Percentiles rank a stretch among this genome's conserved stretches.
Conservation (phyloP, 2,329 filamentous ascomycete species). For the Calonectria hongkongensis region DNA sequence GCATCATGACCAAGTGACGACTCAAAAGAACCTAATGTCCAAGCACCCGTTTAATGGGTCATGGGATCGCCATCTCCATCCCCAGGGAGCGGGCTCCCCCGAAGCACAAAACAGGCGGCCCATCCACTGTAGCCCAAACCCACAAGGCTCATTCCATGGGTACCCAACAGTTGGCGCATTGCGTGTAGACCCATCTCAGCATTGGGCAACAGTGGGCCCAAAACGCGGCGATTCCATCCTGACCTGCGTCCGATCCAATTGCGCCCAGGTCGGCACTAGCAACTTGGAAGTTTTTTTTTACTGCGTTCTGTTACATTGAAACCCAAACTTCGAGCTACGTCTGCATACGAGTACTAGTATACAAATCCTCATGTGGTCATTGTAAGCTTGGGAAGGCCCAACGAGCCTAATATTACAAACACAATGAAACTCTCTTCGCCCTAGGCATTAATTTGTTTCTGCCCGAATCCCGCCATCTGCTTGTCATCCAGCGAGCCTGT, state of each 20-base stretch:
- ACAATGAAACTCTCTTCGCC: constrained; percentile 20
- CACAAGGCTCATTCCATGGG: constrained; percentile 30
- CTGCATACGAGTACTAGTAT: constrained; percentile 13
- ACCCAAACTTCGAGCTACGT: constrained; percentile 32
- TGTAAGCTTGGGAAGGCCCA: constrained; percentile 35
- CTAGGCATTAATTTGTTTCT: constrained; percentile 26
- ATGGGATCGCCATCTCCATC: constrained; percentile 32
- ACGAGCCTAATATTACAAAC: constrained; percentile 26
- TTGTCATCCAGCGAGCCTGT: neutral
- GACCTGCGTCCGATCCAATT: neutral
- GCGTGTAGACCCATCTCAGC: constrained; percentile 27
- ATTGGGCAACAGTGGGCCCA: constrained; percentile 39
- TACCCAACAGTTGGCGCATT: constrained; percentile 29
- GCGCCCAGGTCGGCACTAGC: constrained; percentile 10
- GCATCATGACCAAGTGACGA: constrained; percentile 1
- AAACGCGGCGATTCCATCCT: constrained; percentile 23
- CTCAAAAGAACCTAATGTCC: constrained; percentile 34
- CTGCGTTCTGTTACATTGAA: constrained; percentile 29
- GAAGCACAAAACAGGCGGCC: constrained; percentile 3
- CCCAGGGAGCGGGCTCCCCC: constrained; percentile 22
- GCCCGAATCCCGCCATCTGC: constrained; percentile 37
- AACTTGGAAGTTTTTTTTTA: constrained; percentile 25
- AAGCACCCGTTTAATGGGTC: constrained; percentile 24
- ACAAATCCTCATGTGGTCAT: constrained; percentile 23
- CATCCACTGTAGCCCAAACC: constrained; percentile 28